Evolutionary conservation across 805 yeast genomes (phyloP).

Genomic region (Torulaspora delbrueckii): DNA sequence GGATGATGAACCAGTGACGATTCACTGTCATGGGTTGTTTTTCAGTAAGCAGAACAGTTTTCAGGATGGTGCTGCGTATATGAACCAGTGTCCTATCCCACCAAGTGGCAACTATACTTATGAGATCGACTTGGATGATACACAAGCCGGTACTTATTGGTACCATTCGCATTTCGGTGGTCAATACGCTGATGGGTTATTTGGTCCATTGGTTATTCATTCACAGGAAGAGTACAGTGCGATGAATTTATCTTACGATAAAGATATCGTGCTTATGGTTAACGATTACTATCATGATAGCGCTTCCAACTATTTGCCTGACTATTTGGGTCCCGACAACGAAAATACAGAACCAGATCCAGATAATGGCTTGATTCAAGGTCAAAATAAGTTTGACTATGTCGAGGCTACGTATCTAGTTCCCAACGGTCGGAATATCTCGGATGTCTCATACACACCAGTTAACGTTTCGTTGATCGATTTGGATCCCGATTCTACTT

Average conservation of each 20-base stretch:
- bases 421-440: conserved; percentile 17
- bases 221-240: conserved; percentile 35
- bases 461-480: conserved; percentile 17
- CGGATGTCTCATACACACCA: conserved; percentile 22
- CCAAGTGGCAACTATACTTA: conserved; percentile 41
- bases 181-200: conserved; percentile 46
- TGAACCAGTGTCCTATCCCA: conserved; percentile 47
- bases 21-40: conserved; percentile 52
- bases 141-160: conserved; percentile 51
- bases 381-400: conserved; percentile 32
- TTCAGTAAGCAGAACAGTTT: conserved; percentile 42
- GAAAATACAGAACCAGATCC: conserved; percentile 51
- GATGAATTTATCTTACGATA: conserved; percentile 41
- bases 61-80: conserved; percentile 49
- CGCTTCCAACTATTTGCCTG: conserved; percentile 26
- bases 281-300: conserved; percentile 48
- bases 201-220: conserved; percentile 50
- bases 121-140: conserved; percentile 36
- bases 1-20: conserved; percentile 38
- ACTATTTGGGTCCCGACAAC: conserved; percentile 39
- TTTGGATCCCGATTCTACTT: conserved; percentile 42
- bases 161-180: conserved; percentile 50
- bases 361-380: conserved; percentile 43
- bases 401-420: conserved; percentile 23
- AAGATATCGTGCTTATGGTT: conserved; percentile 42